Evolutionary conservation across 805 yeast genomes (phyloP).

Genomic region (Millerago galiae): DNA sequence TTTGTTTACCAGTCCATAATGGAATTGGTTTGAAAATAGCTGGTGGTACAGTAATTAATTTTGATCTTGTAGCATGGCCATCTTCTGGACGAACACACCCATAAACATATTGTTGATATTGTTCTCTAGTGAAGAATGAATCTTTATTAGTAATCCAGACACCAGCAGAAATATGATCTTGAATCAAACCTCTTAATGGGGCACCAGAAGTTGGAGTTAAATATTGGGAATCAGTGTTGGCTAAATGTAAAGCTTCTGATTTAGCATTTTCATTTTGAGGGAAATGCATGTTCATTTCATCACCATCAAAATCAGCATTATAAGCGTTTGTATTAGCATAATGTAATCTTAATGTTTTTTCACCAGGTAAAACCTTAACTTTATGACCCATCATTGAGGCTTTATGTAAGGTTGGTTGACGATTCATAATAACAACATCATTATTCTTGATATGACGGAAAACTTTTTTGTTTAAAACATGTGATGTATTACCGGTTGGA

Average conservation of each 20-base stretch:
- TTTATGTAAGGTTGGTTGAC: conserved; percentile 98
- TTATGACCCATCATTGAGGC: conserved; percentile 99
- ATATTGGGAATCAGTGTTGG: conserved; percentile 96
- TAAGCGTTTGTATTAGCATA: conserved; percentile 99
- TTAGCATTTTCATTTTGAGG: conserved; percentile 97
- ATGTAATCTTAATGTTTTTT: conserved; percentile 91
- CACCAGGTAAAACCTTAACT: conserved; percentile 95
- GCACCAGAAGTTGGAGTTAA: conserved; percentile 97
- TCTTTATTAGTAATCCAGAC: conserved; percentile 97
- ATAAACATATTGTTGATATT: conserved; percentile 88
- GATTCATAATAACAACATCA: conserved; percentile 95
- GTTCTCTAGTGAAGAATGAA: conserved; percentile 81
- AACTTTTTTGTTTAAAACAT: conserved; percentile 82
- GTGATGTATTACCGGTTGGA: conserved; percentile 54
- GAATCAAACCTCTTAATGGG: conserved; percentile 97
- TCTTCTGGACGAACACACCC: conserved; percentile 96
- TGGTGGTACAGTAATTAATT: conserved; percentile 79
- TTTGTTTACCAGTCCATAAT: conserved; percentile 97
- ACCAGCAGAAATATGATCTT: conserved; percentile 98
- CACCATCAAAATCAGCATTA: conserved; percentile 99
- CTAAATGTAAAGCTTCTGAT: conserved; percentile 91
- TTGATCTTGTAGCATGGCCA: conserved; percentile 77
- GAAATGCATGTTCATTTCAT: conserved; percentile 99
- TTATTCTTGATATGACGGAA: conserved; percentile 90
- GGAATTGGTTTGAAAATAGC: conserved; percentile 81